Percentiles rank a stretch among this genome's conserved stretches.
These are phyloP conservation scores for Trichocomaceae sp. DNA, from an alignment of 2,329 filamentous ascomycete genomes.

Conservation along the genomic window DNA sequence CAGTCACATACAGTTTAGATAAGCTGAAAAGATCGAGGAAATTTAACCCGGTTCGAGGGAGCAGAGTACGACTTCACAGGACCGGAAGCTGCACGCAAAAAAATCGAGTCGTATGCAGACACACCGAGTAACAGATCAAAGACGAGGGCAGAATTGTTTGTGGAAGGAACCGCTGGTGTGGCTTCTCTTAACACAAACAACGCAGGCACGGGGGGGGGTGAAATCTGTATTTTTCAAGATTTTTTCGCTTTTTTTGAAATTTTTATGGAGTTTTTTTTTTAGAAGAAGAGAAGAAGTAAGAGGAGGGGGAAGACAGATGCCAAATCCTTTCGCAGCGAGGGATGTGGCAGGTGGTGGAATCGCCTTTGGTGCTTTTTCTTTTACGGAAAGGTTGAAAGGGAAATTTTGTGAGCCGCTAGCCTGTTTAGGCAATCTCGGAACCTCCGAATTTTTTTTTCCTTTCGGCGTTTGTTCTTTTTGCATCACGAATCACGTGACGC, in stretches of 20 bases:
- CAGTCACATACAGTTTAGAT: slow-evolving; percentile 6
- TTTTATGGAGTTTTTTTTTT: slow-evolving; percentile 27
- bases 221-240: slow-evolving; percentile 24
- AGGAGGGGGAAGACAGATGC: slow-evolving; percentile 18
- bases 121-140: slow-evolving; percentile 1
- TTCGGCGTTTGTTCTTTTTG: not conserved
- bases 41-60: not conserved
- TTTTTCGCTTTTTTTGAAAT: slow-evolving; percentile 31
- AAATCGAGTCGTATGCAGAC: slow-evolving; percentile 7
- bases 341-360: slow-evolving; percentile 15
- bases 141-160: slow-evolving; percentile 11
- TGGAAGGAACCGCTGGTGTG: slow-evolving; percentile 14
- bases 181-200: slow-evolving; percentile 23
- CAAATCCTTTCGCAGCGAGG: slow-evolving; percentile 18
- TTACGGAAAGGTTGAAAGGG: slow-evolving; percentile 31
- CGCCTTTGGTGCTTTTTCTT: slow-evolving; percentile 17
- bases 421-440: slow-evolving; percentile 9
- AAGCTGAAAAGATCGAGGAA: slow-evolving; percentile 5
- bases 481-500: slow-evolving; percentile 2
- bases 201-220: slow-evolving; percentile 18
- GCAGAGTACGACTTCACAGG: not conserved
- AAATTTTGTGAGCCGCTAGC: slow-evolving; percentile 17
- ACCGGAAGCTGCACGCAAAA: not conserved
- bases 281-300: slow-evolving; percentile 23
- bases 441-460: slow-evolving; percentile 7